Conservation (phyloP, 1,284 basidiomycete genomes). For the Earliella scabrosa region DNA sequence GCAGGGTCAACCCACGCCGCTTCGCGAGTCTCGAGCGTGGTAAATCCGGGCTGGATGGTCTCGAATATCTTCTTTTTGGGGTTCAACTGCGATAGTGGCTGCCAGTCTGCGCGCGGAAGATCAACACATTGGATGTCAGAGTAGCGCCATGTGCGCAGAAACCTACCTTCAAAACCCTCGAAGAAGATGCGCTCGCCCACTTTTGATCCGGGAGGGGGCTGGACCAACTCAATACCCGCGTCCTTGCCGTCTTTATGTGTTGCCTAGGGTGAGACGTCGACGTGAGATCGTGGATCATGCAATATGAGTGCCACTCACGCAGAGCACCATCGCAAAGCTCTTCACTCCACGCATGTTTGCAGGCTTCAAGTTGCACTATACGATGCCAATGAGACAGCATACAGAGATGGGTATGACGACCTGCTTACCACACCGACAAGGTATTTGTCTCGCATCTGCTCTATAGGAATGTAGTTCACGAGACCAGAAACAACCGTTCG, state of each 20-base stretch:
- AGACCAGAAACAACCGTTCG: slow-evolving; percentile 94
- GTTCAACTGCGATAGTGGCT: slow-evolving; percentile 83
- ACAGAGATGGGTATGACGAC: not conserved
- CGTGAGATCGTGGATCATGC: no score
- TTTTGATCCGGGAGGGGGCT: slow-evolving; percentile 84
- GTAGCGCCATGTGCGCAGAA: no score
- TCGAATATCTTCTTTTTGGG: slow-evolving; percentile 99
- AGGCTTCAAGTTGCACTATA: slow-evolving; percentile 91
- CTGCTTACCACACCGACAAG: slow-evolving; percentile 84
- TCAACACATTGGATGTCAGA: not conserved
- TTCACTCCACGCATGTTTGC: slow-evolving; percentile 96
- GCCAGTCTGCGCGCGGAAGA: slow-evolving; percentile 50
- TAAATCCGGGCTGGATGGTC: slow-evolving; percentile 91
- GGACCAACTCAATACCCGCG: slow-evolving; percentile 88
- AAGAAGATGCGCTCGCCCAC: slow-evolving; percentile 95
- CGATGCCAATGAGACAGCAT: slow-evolving; percentile 3
- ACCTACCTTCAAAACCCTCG: slow-evolving; percentile 85
- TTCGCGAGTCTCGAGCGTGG: slow-evolving; percentile 82
- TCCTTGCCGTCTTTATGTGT: slow-evolving; percentile 89
- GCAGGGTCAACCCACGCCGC: slow-evolving; percentile 90
- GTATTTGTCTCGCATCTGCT: slow-evolving; percentile 86
- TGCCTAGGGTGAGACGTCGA: no score
- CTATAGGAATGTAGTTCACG: slow-evolving; percentile 93
- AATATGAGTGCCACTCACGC: slow-evolving; percentile 51
- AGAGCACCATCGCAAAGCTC: slow-evolving; percentile 96